A percentile compares a stretch with the other conserved stretches of the same genome.
Conservation (phyloP, 306 rosid species). For the Cicer pinnatifidum region DNA sequence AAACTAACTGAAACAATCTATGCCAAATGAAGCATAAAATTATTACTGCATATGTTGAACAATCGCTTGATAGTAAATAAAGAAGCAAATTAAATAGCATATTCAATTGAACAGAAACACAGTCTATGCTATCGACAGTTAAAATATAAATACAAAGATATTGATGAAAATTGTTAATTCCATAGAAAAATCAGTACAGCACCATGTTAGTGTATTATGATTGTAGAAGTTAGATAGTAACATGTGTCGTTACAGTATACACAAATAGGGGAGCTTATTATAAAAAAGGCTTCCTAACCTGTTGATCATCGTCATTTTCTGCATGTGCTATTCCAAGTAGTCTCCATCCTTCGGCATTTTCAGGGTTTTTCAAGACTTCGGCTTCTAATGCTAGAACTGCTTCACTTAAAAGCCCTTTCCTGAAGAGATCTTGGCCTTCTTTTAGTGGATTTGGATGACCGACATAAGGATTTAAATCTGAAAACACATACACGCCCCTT, state of each 20-base stretch:
- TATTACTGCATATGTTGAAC: slow-evolving; percentile 10
- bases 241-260: slow-evolving; percentile 16
- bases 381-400: slow-evolving; percentile 99
- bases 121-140: slow-evolving; percentile 11
- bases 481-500: slow-evolving; percentile 86
- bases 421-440: slow-evolving; percentile 98
- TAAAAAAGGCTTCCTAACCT: slow-evolving; percentile 66
- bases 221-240: slow-evolving; percentile 3
- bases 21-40: slow-evolving; percentile 17
- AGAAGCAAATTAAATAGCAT: slow-evolving; percentile 30
- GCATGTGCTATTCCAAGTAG: slow-evolving; percentile 98
- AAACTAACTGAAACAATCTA: slow-evolving; percentile 26
- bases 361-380: slow-evolving; percentile 94
- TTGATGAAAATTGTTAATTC: slow-evolving; percentile 9
- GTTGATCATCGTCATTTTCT: slow-evolving; percentile 98
- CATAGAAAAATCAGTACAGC: slow-evolving; percentile 27
- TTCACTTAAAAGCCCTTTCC: slow-evolving; percentile 96
- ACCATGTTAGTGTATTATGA: not conserved
- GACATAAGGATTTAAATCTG: slow-evolving; percentile 98
- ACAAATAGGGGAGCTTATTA: slow-evolving; percentile 35
- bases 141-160: slow-evolving; percentile 18
- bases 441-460: slow-evolving; percentile 93
- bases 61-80: slow-evolving; percentile 16
- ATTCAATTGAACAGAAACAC: not conserved
- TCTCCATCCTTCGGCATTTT: slow-evolving; percentile 98